Base-by-base conservation (phyloP, 176 grass and related monocot species). In the Pharus latifolius region DNA sequence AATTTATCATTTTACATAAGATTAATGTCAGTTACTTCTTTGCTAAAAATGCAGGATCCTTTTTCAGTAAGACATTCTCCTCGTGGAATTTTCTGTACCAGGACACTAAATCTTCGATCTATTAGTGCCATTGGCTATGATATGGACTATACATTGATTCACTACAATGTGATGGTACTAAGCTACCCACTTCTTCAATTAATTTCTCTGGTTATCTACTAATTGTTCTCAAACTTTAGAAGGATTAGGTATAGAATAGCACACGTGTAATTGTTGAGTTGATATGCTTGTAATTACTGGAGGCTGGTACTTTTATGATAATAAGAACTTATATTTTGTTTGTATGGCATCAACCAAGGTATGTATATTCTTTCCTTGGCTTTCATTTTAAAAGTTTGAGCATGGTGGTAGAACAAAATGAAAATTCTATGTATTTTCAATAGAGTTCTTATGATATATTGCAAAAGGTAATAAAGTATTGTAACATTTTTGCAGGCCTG, bases 81-180 rank as follows among this genome's bases (percentile, higher is more conserved):
- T 70, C 83, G 86, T 56, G 93, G 86, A 69, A 85, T 97, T 79
- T 97, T 97, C 83, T 97, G 93, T 73, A 92, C 76, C 74, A 87
- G 93, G 43, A 97, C 89, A 40, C 75, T 97, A 47, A 97, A 97
- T 87, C 93, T 97, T 55, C 82, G 89, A 72, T 97, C 93, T 14
- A 90, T 97, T 37, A 84, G 93, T 78, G 93, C 63, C 37, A 85
- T 97, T 73, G 93, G 93, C 37, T 97, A 97, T 13, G 93, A 97
- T 75, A 97, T 97, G 93, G 93, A 97, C 67, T 97, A 97, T 67
- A 97, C 93, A 77, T 73, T 97, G 61, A 55, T 97, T 81, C 93
- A 97, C 49, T 97, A 97, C 55, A 97, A 90, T 57, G 89, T 97
- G 25, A 97, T 87, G 93, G 89, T 97, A 92, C 72, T 81, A 66